These are phyloP conservation scores for Quercus aquifolioides DNA, from an alignment of 306 rosid genomes.

Conservation along the genomic window DNA sequence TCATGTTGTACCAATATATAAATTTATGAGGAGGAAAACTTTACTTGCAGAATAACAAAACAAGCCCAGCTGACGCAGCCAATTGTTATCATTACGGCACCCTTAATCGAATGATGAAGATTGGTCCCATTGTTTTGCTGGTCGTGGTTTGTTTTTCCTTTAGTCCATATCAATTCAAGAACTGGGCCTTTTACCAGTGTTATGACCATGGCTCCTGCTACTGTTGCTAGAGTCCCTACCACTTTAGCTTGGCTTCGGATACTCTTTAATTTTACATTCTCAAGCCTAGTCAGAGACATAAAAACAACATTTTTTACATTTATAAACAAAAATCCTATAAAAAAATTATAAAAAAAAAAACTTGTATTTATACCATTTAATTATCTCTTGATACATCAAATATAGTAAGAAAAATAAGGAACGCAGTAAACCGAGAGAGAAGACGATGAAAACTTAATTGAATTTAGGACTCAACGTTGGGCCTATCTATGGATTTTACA, in stretches of 20 bases:
- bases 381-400: too few relatives aligned
- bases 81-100: conserved; percentile 54
- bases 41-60: conserved; percentile 76
- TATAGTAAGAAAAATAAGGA: too few relatives aligned
- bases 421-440: too few relatives aligned
- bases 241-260: conserved; percentile 75
- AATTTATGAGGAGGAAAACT: neutral
- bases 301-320: neutral
- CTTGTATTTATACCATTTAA: too few relatives aligned
- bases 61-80: conserved; percentile 84
- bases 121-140: conserved; percentile 29
- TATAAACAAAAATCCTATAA: neutral
- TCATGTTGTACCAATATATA: neutral
- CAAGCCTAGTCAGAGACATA: conserved; percentile 48
- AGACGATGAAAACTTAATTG: too few relatives aligned
- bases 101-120: conserved; percentile 54
- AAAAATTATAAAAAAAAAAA: too few relatives aligned
- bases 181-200: conserved; percentile 77
- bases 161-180: conserved; percentile 47
- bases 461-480: too few relatives aligned
- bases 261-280: conserved; percentile 53
- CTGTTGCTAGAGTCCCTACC: conserved; percentile 74
- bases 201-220: conserved; percentile 87
- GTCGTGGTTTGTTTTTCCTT: neutral
- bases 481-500: too few relatives aligned